A percentile compares a stretch with the other conserved stretches of the same genome.
Conservation (phyloP, 768 basidiomycete species). For the Rhizopogon roseolus region DNA sequence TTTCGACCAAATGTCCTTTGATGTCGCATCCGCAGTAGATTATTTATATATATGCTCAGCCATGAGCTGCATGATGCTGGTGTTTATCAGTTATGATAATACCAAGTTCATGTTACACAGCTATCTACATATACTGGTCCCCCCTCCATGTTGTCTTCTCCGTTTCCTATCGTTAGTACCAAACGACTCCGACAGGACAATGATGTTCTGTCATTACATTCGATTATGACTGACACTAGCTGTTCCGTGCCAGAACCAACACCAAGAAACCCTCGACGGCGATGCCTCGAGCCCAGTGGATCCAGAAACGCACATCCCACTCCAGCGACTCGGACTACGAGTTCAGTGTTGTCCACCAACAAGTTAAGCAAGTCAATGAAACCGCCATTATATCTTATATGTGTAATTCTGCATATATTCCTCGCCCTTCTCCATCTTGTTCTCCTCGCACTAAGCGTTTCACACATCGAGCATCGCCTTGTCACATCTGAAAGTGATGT, state of each 20-base stretch:
- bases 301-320: neutral
- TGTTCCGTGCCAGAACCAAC: neutral
- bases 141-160: neutral
- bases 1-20: no score
- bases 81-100: no score
- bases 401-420: neutral
- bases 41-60: no score
- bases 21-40: no score
- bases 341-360: neutral
- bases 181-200: neutral
- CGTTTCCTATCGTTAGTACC: neutral
- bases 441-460: neutral
- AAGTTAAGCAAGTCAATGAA: neutral
- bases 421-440: slow-evolving; percentile 8
- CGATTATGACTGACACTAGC: neutral
- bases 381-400: neutral
- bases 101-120: neutral
- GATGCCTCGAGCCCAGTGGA: neutral
- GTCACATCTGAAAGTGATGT: neutral
- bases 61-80: no score
- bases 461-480: neutral
- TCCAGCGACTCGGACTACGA: neutral
- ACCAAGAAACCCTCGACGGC: neutral
- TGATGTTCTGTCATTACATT: neutral
- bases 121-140: neutral